phyloP scores from a whole-genome alignment of 108 stramenopile species.

The Cyclotella baltica region DNA sequence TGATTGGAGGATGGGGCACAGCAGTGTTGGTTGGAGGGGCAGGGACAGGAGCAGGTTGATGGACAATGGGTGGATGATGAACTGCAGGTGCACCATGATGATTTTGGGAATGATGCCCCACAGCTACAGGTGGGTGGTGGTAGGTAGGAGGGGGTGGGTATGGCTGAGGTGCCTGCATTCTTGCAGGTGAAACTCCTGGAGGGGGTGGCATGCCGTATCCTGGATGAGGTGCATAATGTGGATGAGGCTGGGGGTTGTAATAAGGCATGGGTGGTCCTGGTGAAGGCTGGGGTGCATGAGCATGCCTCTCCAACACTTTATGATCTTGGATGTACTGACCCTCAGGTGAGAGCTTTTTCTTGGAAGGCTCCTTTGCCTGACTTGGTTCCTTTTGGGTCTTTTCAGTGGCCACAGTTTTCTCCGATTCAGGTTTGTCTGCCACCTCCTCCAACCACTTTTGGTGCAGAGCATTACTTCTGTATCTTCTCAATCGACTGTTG shows the following conservation, averaged over 20 bases:
- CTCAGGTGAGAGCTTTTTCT: conserved; percentile 14
- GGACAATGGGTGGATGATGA: conserved; percentile 3
- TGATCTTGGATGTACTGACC: conserved; percentile 13
- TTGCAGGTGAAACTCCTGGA: conserved; percentile 2
- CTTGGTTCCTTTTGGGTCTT: neutral
- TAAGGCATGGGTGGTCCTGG: neutral
- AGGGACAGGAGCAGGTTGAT: neutral
- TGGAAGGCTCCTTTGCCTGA: neutral
- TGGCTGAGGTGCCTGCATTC: conserved; percentile 1
- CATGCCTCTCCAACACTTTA: conserved; percentile 7
- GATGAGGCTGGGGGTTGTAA: neutral
- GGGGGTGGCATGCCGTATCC: conserved; percentile 5
- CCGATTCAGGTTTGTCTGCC: neutral
- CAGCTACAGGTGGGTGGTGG: neutral
- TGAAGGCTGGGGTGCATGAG: neutral
- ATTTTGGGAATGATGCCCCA: neutral
- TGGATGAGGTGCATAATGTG: conserved; percentile 3
- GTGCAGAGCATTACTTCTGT: conserved; percentile 17
- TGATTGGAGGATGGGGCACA: neutral
- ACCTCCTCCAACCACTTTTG: conserved; percentile 24
- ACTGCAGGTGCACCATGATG: too few relatives aligned
- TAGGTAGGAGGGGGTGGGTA: neutral
- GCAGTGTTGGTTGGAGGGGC: neutral
- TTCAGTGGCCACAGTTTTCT: neutral
- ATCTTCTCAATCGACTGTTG: conserved; percentile 32